A percentile compares a stretch with the other conserved stretches of the same genome.
Evolutionary conservation across 495 filamentous ascomycete species (phyloP).

Genomic region (Aspergillus ostianus): DNA sequence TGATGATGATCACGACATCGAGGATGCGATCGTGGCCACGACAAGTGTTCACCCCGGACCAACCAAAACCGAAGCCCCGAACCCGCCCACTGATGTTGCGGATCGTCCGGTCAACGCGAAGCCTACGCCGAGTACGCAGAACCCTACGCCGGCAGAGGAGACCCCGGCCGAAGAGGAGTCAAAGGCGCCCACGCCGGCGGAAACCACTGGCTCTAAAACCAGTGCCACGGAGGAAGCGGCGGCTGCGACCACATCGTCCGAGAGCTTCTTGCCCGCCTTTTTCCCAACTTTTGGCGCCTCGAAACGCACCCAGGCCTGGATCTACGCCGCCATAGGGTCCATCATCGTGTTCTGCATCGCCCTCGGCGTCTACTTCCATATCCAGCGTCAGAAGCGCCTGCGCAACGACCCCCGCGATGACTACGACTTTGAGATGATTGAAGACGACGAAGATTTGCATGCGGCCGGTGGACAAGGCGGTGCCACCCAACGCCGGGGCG

Average conservation of each 20-base stretch:
- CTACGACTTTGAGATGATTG: constrained; percentile 93
- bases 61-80: constrained; percentile 39
- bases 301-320: constrained; percentile 88
- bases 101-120: constrained; percentile 73
- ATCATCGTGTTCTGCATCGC: constrained; percentile 83
- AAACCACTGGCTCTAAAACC: constrained; percentile 30
- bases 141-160: constrained; percentile 22
- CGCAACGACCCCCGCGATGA: constrained; percentile 74
- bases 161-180: constrained; percentile 27
- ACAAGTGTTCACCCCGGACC: constrained; percentile 49
- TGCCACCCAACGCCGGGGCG: constrained; percentile 58
- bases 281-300: constrained; percentile 94
- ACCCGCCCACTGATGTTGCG: constrained; percentile 65
- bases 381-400: constrained; percentile 72
- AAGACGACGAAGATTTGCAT: constrained; percentile 74
- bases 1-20: constrained; percentile 77
- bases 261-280: constrained; percentile 79
- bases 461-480: constrained; percentile 41
- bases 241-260: constrained; percentile 34
- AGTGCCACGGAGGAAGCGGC: constrained; percentile 43
- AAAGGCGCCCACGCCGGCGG: not conserved
- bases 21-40: constrained; percentile 52
- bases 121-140: constrained; percentile 39
- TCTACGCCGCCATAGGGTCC: constrained; percentile 79
- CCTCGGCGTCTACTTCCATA: constrained; percentile 74